Conservation (phyloP, 139 green algal species). For the Chlorella sorokiniana region DNA sequence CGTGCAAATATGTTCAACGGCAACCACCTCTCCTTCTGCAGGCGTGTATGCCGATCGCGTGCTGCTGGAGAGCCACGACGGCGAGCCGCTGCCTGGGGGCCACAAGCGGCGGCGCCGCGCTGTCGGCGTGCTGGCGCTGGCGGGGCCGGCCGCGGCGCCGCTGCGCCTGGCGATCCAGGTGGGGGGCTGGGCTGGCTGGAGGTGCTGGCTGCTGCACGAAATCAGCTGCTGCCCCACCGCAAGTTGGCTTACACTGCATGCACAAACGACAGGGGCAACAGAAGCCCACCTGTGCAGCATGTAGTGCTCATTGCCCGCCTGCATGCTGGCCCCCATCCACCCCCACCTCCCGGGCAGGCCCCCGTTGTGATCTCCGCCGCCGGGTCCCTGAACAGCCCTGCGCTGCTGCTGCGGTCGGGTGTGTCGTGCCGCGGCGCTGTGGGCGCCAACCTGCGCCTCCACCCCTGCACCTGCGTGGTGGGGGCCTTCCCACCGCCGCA, state of each 20-base stretch:
- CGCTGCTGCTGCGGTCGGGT: slow-evolving; percentile 68
- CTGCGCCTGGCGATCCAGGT: slow-evolving; percentile 28
- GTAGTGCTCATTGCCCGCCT: too few species aligned
- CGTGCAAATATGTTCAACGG: background rate
- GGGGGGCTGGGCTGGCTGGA: background rate
- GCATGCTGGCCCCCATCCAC: too few species aligned
- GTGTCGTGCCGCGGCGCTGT: slow-evolving; percentile 55
- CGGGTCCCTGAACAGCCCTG: slow-evolving; percentile 60
- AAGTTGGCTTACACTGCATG: too few species aligned
- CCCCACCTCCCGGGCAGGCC: background rate
- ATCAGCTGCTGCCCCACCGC: too few species aligned
- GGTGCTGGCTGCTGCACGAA: background rate
- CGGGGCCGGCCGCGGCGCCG: background rate
- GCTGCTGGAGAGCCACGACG: slow-evolving; percentile 7
- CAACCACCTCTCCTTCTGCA: background rate
- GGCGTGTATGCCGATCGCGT: slow-evolving; percentile 47
- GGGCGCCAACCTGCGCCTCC: slow-evolving; percentile 58
- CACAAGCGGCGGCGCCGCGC: background rate
- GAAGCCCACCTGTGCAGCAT: too few species aligned
- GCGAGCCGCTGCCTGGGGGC: background rate
- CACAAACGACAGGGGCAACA: too few species aligned
- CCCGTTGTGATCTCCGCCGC: slow-evolving; percentile 35
- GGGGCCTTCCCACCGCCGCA: slow-evolving; percentile 34
- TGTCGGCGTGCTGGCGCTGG: slow-evolving; percentile 9
- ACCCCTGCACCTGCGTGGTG: slow-evolving; percentile 53